These are phyloP conservation scores for Mortierella sp. DNA, from an alignment of 371 early-diverging fungal genomes.

Conservation along the genomic window DNA sequence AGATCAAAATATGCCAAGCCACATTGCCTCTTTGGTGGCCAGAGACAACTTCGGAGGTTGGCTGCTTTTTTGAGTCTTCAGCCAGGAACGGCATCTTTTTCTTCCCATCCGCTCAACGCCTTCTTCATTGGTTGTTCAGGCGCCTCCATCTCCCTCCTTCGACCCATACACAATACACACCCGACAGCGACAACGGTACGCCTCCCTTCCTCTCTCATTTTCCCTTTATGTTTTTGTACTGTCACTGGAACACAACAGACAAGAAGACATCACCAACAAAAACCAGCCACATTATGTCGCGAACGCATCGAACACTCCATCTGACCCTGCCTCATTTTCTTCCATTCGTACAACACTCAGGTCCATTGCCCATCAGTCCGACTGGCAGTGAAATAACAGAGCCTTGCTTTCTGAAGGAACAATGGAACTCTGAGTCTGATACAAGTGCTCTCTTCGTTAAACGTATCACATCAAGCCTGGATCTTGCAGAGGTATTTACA, in stretches of 20 bases:
- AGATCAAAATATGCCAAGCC: slow-evolving; percentile 10
- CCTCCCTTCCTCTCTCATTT: not conserved
- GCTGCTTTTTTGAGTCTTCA: too few species aligned
- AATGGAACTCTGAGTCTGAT: not conserved
- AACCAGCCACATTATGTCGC: not conserved
- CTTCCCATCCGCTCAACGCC: not conserved
- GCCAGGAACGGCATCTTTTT: not conserved
- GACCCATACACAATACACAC: not conserved
- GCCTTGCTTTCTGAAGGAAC: not conserved
- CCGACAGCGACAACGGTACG: not conserved
- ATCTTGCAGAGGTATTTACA: not conserved
- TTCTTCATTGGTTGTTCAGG: not conserved
- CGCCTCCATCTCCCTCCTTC: not conserved
- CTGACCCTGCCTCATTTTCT: not conserved
- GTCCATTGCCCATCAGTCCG: not conserved
- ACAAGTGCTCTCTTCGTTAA: not conserved
- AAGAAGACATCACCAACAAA: not conserved
- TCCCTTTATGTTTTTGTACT: too few species aligned
- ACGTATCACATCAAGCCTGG: not conserved
- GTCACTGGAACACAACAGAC: not conserved
- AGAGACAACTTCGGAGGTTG: not conserved
- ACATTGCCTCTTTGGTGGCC: not conserved
- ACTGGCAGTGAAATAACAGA: not conserved
- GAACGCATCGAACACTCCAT: not conserved
- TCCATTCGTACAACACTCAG: not conserved